phyloP scores from a whole-genome alignment of 768 basidiomycete species.

The Neoboletus magnificus region DNA sequence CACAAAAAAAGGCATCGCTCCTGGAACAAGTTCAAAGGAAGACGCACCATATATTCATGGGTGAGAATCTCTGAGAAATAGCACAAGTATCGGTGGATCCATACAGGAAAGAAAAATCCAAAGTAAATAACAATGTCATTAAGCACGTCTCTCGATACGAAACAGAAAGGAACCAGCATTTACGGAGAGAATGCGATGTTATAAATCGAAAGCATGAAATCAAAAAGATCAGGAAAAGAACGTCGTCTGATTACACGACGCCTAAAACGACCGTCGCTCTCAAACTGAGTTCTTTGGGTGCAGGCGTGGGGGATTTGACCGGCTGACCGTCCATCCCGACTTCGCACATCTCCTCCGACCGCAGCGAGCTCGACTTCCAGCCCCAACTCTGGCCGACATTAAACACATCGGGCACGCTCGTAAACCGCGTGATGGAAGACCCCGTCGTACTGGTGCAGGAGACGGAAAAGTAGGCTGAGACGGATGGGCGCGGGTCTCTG shows the following conservation, averaged over 20 bases:
- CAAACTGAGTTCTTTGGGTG: constrained; percentile 53
- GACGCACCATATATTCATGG: not conserved
- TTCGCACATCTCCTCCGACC: constrained; percentile 48
- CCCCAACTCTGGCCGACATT: constrained; percentile 89
- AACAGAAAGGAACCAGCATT: not conserved
- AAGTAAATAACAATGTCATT: not conserved
- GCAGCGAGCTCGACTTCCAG: constrained; percentile 70
- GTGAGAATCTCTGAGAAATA: not conserved
- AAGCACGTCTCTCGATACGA: not conserved
- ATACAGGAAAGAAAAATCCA: not conserved
- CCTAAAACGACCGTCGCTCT: constrained; percentile 79
- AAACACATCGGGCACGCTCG: constrained; percentile 84
- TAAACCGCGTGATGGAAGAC: constrained; percentile 77
- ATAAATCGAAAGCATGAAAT: constrained; percentile 6
- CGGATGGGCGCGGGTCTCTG: constrained; percentile 66
- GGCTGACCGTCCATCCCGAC: constrained; percentile 32
- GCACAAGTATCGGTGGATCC: not conserved
- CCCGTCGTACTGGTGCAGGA: constrained; percentile 80
- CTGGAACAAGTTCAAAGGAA: not conserved
- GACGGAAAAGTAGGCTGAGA: constrained; percentile 82
- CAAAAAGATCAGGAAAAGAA: not conserved
- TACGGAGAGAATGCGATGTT: not conserved
- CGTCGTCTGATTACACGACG: constrained; percentile 45
- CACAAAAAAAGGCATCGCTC: not conserved
- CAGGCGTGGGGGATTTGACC: constrained; percentile 31